Conservation (phyloP, 2,329 filamentous ascomycete genomes). For the Capronia coronata region DNA sequence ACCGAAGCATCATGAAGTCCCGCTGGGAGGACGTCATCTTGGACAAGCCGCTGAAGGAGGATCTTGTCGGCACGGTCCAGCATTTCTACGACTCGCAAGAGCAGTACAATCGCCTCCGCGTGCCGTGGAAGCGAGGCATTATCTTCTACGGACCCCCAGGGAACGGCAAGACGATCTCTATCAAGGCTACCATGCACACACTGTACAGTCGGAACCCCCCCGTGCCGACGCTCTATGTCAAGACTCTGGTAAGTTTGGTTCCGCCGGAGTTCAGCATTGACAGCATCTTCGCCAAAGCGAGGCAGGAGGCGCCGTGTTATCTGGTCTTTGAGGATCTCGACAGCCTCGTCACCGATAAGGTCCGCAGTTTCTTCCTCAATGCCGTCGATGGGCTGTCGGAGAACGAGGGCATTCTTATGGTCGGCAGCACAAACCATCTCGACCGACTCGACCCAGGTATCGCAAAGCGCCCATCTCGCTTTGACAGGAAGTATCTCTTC, state of each 20-base stretch:
- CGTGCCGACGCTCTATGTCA: slow-evolving; percentile 38
- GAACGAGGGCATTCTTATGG: slow-evolving; percentile 40
- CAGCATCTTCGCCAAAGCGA: slow-evolving; percentile 35
- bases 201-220: slow-evolving; percentile 34
- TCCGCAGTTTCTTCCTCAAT: slow-evolving; percentile 39
- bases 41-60: slow-evolving; percentile 40
- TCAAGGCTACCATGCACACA: slow-evolving; percentile 42
- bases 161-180: slow-evolving; percentile 43
- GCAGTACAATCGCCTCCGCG: slow-evolving; percentile 39
- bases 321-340: slow-evolving; percentile 41
- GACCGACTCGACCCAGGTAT: slow-evolving; percentile 37
- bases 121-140: slow-evolving; percentile 44
- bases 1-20: slow-evolving; percentile 37
- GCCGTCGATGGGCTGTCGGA: slow-evolving; percentile 39
- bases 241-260: slow-evolving; percentile 26
- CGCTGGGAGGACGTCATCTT: slow-evolving; percentile 45
- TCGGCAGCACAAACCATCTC: slow-evolving; percentile 38
- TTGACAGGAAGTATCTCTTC: slow-evolving; percentile 46
- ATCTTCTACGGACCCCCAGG: slow-evolving; percentile 39
- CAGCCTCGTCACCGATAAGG: slow-evolving; percentile 34
- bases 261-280: slow-evolving; percentile 26
- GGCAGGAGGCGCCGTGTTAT: slow-evolving; percentile 36
- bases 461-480: slow-evolving; percentile 42
- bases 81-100: slow-evolving; percentile 39
- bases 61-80: slow-evolving; percentile 35